A percentile compares a stretch with the other conserved stretches of the same genome.
These are phyloP conservation scores for Acacia concinna DNA, from an alignment of 331 rosid genomes.

Conservation along the genomic window DNA sequence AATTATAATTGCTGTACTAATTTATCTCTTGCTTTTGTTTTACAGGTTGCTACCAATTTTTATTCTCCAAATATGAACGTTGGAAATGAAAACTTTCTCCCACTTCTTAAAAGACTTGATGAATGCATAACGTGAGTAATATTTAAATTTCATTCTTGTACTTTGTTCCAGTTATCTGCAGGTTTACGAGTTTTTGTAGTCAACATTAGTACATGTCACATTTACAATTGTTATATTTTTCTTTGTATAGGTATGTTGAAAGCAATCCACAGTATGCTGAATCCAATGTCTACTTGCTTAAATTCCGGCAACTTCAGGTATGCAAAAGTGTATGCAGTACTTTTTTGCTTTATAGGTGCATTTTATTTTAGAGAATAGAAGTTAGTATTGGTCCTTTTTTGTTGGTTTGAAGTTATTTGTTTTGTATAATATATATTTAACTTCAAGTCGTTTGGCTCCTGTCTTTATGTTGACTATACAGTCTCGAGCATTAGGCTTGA, in stretches of 20 bases:
- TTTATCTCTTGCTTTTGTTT: slow-evolving; percentile 20
- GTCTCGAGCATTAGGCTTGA: slow-evolving; percentile 98
- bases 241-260: slow-evolving; percentile 77
- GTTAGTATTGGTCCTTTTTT: not conserved
- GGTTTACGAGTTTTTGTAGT: slow-evolving; percentile 21
- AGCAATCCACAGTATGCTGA: slow-evolving; percentile 95
- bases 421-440: slow-evolving; percentile 20
- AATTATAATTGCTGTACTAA: slow-evolving; percentile 6
- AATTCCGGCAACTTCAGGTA: slow-evolving; percentile 98
- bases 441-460: slow-evolving; percentile 26
- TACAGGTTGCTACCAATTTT: slow-evolving; percentile 87
- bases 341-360: slow-evolving; percentile 13
- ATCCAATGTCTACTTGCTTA: slow-evolving; percentile 93
- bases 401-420: slow-evolving; percentile 20
- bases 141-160: slow-evolving; percentile 22
- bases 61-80: slow-evolving; percentile 92
- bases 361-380: slow-evolving; percentile 21
- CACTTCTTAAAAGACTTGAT: slow-evolving; percentile 91
- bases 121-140: slow-evolving; percentile 94
- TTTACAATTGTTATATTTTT: slow-evolving; percentile 9
- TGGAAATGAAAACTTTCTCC: slow-evolving; percentile 83
- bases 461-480: slow-evolving; percentile 49
- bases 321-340: not conserved
- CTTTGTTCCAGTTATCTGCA: slow-evolving; percentile 7
- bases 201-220: not conserved